Evolutionary conservation across 148 eudicot genomes (phyloP), one percentile per base, ranked within the genome.

Genomic region (Pharnaceum exiguum): DNA sequence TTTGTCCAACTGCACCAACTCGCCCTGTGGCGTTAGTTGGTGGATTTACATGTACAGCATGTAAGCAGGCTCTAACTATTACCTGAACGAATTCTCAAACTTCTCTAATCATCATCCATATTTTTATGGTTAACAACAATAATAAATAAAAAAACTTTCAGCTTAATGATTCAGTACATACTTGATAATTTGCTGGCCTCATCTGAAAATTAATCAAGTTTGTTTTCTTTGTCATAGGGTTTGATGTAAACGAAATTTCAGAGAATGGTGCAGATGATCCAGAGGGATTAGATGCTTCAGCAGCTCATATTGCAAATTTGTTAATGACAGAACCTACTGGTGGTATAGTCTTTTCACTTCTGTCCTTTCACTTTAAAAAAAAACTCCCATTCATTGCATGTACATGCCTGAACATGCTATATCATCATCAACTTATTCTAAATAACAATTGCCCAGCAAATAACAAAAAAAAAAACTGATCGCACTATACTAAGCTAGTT

Each of bases 1-100:
- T 93, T 48, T 93, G 96, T 54, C 99, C 99, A 32, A 93, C 99
- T 61, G 99, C 99, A 65, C 99, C 99, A 28, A 89, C 89, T 64
- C 99, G 99, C 6, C 83, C 99, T 22, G 99, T 93, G 28, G 71
- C 88, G 45, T 35, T 83, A 38, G 79, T 93, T n/a, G 96, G 95
- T 71, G 99, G 99, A 72, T 86, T 81, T 74, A 66, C 91, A 32
- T 93, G 99, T 73, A 70, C 95, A 63, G 95, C 99, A 67, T 93
- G 99, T 93, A 80, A 79, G 85, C 57, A 31, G 13, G 16, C 57
- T 36, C n/a, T n/a, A n/a, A n/a, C n/a, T 35, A 36, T 32, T 22
- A 12, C 33, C 13, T 25, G 2, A 31, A 7, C 4, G 37, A 35
- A 0, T 1, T n/a, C 7, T 35, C 38, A 6, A 35, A 12, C 7